Base-by-base conservation (phyloP, 495 filamentous ascomycete species). In the Tuber magnatum region DNA sequence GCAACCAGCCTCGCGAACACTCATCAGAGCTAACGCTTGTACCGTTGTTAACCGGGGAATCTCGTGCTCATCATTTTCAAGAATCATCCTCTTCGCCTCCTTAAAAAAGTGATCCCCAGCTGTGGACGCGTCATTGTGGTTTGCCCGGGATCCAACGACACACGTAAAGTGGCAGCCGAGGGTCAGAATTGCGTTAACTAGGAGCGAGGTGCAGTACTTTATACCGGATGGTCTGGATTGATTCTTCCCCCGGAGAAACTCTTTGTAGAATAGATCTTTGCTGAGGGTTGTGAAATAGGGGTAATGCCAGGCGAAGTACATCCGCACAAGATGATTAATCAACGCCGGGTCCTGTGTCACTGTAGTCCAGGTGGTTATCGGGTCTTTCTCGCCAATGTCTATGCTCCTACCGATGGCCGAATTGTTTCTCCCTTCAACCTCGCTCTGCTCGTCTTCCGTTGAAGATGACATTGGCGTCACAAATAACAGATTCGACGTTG, bases 241-340 rank as follows among this genome's bases (percentile, higher is more conserved):
- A 56, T 82, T 82, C 32, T 85, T 85, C 9, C 80, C 80, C 28
- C 68, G 80, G 43, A 77, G 80, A 80, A 97, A 98, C 81, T 99
- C 94, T 32, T 91, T 87, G 78, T 91, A 95, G 83, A 99, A 99
- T 40, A 97, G 87, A 51, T 86, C 88, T 83, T 92, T 96, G n/a
- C 94, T 94, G 9, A 98, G 87, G 0, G 92, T 94, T 18, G 93
- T 94, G 85, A 99, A 99, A 83, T 93, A 98, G 18, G 94, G 91
- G 83, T 98, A 99, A 80, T 99, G 95, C 93, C 95, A 99, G 42
- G 91, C 91, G 84, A 98, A 97, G 84, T 99, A 99, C 93, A 97
- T 94, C 75, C 92, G 94, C 80, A 99, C 88, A 18, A 99, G 88
- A 85, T 98, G 96, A 22, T 89, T 88, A 76, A 98, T 89, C 16